Base-by-base conservation (phyloP, 306 rosid species). In the Lablab purpureus region DNA sequence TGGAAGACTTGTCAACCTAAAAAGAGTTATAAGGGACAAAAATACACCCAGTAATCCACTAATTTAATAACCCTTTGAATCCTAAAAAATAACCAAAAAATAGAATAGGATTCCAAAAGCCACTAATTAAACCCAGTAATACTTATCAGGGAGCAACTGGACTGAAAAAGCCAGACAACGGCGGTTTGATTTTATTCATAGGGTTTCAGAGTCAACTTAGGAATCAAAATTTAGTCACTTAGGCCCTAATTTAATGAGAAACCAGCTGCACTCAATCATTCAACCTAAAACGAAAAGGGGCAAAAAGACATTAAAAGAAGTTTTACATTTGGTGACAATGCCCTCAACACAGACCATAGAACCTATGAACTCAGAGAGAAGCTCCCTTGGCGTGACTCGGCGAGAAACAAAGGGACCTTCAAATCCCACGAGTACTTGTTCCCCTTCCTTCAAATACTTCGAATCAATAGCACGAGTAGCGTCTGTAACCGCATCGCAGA, bases 321-420 rank as follows among this genome's bases (percentile, higher is more conserved):
- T 12, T 37, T 32, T 95, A 95, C 99, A 95, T 89, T 95, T 95
- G 75, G 98, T 95, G 82, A 95, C 84, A 63, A 95, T 95, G 70
- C 98, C 99, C 72, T 93, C 97, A 9, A 95, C 94, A 34, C 97
- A 95, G 74, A 95, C 99, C 99, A 95, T 86, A 66, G 98, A 90
- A 51, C 99, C 98, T 47, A 95, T 95, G 85, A 91, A 95, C 60
- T 87, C 88, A 70, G 99, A 90, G 4, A 95, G 92, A 66, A 95
- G 91, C 0, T 92, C 99, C 70, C 99, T 86, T 0, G 99, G 99
- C 4, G 98, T 91, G 82, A 95, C 91, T 0, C 96, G 87, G 3
- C 97, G 97, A 25, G 99, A 93, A 76, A 91, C 99, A 50, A 95
- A 95, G 18, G 95, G 97, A 2, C 98, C 99, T 87, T 89, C 95